phyloP scores from a whole-genome alignment of 176 grass and related monocot genomes.

The Lolium rigidum region DNA sequence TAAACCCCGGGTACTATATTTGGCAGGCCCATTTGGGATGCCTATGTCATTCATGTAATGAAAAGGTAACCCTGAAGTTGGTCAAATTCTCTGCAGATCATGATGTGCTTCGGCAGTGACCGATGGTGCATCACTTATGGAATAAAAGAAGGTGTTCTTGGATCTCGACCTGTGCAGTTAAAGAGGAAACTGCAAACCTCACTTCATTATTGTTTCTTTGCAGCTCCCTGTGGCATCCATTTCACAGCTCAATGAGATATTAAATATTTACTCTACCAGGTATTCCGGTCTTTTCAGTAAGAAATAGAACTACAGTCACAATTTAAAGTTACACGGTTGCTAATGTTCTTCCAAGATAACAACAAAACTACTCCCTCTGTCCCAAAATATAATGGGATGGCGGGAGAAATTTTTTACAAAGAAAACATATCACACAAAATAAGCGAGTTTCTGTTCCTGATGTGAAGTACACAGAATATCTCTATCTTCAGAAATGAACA shows the following conservation, averaged over 20 bases:
- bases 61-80: neutral
- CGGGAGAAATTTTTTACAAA: neutral
- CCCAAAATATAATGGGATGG: too few species aligned
- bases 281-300: neutral
- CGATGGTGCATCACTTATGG: slow-evolving; percentile 1
- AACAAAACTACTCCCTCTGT: neutral
- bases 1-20: too few species aligned
- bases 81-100: slow-evolving; percentile 31
- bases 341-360: slow-evolving; percentile 16
- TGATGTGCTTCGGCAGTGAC: neutral
- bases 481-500: slow-evolving; percentile 1
- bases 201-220: neutral
- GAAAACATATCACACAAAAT: slow-evolving; percentile 20
- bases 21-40: too few species aligned
- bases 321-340: neutral
- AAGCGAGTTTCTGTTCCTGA: slow-evolving; percentile 24
- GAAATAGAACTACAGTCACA: neutral
- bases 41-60: too few species aligned
- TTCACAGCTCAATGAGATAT: neutral
- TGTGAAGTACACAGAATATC: neutral
- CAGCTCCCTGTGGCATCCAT: slow-evolving; percentile 2
- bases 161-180: neutral
- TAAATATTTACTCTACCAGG: slow-evolving; percentile 29
- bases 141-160: slow-evolving; percentile 11
- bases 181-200: slow-evolving; percentile 9